Percentiles rank a stretch among this genome's conserved stretches.
Conservation (phyloP, 169 alveolate genomes). For the Pseudocohnilembus persalinus region DNA sequence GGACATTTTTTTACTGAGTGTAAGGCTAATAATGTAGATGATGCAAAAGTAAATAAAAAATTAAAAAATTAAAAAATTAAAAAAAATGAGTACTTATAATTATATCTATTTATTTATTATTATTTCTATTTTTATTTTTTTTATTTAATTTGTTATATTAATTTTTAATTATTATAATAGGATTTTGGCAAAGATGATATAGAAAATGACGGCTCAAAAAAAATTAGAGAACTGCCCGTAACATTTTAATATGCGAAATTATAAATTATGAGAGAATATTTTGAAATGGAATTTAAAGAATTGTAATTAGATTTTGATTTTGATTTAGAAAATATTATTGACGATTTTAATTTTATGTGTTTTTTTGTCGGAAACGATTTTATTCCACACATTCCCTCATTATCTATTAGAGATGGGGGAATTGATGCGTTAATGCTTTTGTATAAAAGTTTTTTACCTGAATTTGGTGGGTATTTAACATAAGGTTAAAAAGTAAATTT, state of each 20-base stretch:
- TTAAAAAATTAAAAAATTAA: constrained; percentile 7
- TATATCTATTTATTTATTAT: too few species aligned
- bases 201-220: neutral
- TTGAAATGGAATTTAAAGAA: constrained; percentile 70
- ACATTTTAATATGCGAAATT: constrained; percentile 51
- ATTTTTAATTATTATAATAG: too few species aligned
- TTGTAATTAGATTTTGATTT: constrained; percentile 53
- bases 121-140: too few species aligned
- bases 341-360: constrained; percentile 93
- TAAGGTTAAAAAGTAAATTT: constrained; percentile 87
- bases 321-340: constrained; percentile 94
- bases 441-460: constrained; percentile 90
- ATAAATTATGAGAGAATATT: constrained; percentile 83
- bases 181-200: too few species aligned
- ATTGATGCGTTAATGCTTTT: constrained; percentile 94
- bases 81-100: too few species aligned
- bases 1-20: constrained; percentile 45
- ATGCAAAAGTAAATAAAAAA: constrained; percentile 9
- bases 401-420: constrained; percentile 95
- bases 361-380: constrained; percentile 97
- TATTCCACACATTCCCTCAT: constrained; percentile 94
- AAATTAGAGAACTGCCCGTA: neutral
- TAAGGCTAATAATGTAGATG: neutral
- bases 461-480: constrained; percentile 89
- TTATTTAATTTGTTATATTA: too few species aligned